These are phyloP conservation scores for Dicorynia guianensis DNA, from an alignment of 306 rosid species.

Conservation along the genomic window DNA sequence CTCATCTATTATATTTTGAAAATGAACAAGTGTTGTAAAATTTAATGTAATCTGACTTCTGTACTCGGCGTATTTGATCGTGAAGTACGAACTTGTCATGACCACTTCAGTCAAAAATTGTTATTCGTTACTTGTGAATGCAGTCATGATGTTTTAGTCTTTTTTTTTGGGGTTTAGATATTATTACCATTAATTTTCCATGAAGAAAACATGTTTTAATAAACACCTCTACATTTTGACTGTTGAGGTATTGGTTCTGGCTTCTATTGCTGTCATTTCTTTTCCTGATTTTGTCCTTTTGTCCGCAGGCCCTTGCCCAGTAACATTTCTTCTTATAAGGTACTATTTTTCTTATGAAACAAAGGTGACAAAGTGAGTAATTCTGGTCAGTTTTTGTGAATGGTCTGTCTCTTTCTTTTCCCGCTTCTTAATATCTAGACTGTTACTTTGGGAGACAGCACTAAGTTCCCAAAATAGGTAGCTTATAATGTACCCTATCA, in stretches of 20 bases:
- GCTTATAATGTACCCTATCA: not conserved
- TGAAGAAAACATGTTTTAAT: not conserved
- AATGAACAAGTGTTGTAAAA: not conserved
- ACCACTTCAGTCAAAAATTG: too few species aligned
- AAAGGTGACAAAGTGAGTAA: not conserved
- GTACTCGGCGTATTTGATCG: not conserved
- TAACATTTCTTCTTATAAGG: slow-evolving; percentile 88
- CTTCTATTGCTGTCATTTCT: slow-evolving; percentile 34
- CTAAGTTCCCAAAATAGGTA: slow-evolving; percentile 1
- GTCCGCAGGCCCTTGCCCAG: slow-evolving; percentile 87
- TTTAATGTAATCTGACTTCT: too few species aligned
- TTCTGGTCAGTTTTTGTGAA: slow-evolving; percentile 26
- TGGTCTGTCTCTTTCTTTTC: not conserved
- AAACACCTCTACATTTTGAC: not conserved
- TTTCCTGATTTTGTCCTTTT: slow-evolving; percentile 37
- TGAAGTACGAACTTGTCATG: not conserved
- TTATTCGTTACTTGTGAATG: not conserved
- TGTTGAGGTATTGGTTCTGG: slow-evolving; percentile 5
- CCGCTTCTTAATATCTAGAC: slow-evolving; percentile 16
- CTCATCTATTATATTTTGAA: not conserved
- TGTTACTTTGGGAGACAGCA: not conserved
- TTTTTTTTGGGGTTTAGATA: not conserved
- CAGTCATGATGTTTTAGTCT: not conserved
- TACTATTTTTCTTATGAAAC: slow-evolving; percentile 50
- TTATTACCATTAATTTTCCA: not conserved